Base-by-base conservation (phyloP, 768 basidiomycete genomes). In the Mycena latifolia region DNA sequence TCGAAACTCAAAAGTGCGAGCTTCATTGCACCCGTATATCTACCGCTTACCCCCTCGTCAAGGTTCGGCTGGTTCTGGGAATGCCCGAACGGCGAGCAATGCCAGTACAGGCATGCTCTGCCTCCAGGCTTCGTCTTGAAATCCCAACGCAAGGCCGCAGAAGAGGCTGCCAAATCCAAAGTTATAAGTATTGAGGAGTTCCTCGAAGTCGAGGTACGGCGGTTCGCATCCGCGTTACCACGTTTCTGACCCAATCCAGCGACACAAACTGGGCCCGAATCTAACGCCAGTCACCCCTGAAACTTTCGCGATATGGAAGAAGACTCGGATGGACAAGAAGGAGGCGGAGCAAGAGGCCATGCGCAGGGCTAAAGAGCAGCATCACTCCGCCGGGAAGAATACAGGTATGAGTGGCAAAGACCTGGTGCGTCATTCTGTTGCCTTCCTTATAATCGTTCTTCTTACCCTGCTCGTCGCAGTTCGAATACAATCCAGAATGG, bases 21-120 rank as follows among this genome's bases (percentile, higher is more conserved):
- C 35, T 39, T 35, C 2, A 47, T 15, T 27, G 54, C 55, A 33
- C 3, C n/a, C 14, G 20, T 12, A 31, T 17, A 48, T 56, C 25
- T 35, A 35, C 33, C 14, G n/a, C 50, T 33, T 56, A 28, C 46
- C 25, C 48, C 50, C 1, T 27, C 46, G 5, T 5, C 55, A 6
- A 89, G 89, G 73, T 95, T 93, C 73, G 94, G 95, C 28, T 96
- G 95, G 95, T 97, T 97, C 84, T 97, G 95, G 95, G 91, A 93
- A 77, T 94, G 94, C 78, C 94, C 89, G 90, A 69, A 89, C 93
- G 66, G 96, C 93, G 10, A 96, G 98, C 73, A 85, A 86, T 50
- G 88, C 92, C 27, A 84, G 84, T 55, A 90, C 98, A 84, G 94
- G 97, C 75, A 92, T 92, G 18, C 85, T 89, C n/a, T 90, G 97